Evolutionary conservation across 345 rosid species (phyloP), one percentile per base, ranked within the genome.

Genomic region (Populus pruinosa): DNA sequence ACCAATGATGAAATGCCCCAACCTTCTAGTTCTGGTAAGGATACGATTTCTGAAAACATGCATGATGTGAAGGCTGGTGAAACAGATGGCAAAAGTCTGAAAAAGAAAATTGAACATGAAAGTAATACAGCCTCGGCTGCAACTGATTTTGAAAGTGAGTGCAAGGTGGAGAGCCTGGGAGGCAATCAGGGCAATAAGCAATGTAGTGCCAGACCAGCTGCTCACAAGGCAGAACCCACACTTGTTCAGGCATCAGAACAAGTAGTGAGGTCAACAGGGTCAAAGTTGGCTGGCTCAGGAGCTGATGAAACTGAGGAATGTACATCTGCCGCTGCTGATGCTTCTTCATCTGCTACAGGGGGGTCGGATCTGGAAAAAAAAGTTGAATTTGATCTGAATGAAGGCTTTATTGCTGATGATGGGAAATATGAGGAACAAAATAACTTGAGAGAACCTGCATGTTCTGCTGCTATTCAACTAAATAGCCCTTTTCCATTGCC

Each of bases 351-450:
- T 77, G 68, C 79, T 62, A 74, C 71, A 8, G 89, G 77, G 50
- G 85, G 81, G 2, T 80, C 87, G 49, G 88, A 82, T 69, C 73
- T 77, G 75, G 94, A 89, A 70, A 87, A 81, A 49, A 93, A 89
- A 87, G 85, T 93, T 49, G 91, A 84, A 76, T 95, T 95, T 85
- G 99, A 95, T 76, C 76, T 95, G 75, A 95, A 95, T 81, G 96
- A 95, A 89, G 97, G 94, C 71, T 83, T 94, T 62, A 69, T 67
- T 66, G 83, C 83, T 1, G 98, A 93, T 29, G 98, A 93, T 71
- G 85, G 86, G 36, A 86, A 78, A 77, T 76, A 66, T 25, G 87
- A 76, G 56, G 90, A 89, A 69, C 63, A 85, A 9, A 79, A 69
- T 82, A 86, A 84, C 83, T 83, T 78, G 43, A 72, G 83, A 63